Percentiles rank a stretch among this genome's conserved stretches.
Conservation (phyloP, 2,329 filamentous ascomycete genomes). For the Neofusicoccum kwambonambiense region DNA sequence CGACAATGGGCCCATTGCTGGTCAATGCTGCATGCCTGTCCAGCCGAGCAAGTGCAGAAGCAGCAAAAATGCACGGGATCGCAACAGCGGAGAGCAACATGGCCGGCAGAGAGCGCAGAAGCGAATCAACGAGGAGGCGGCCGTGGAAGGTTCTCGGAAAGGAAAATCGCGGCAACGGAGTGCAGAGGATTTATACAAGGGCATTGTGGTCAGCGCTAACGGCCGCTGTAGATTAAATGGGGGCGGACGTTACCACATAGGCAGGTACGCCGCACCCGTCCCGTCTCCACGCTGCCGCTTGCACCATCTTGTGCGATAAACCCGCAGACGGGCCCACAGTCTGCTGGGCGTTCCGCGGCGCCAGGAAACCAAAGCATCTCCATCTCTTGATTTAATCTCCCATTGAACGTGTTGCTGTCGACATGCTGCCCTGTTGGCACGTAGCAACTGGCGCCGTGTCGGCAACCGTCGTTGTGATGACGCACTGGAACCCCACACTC, state of each 20-base stretch:
- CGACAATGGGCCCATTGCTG: slow-evolving; percentile 31
- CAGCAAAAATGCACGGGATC: not conserved
- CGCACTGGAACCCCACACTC: too few relatives aligned
- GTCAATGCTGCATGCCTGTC: not conserved
- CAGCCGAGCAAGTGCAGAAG: not conserved
- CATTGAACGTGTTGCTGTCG: too few relatives aligned
- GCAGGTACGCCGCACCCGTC: not conserved
- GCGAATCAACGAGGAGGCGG: not conserved
- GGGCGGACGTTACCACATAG: not conserved
- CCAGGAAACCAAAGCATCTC: too few relatives aligned
- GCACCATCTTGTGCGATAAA: not conserved
- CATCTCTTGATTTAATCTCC: too few relatives aligned
- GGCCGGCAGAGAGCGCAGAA: not conserved
- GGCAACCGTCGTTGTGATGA: too few relatives aligned
- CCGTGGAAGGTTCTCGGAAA: not conserved
- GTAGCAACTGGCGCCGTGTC: too few relatives aligned
- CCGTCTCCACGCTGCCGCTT: not conserved
- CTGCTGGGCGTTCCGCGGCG: too few relatives aligned
- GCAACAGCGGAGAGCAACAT: not conserved
- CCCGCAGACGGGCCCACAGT: not conserved
- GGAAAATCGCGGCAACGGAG: not conserved
- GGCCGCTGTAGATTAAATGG: not conserved
- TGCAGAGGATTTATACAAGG: not conserved
- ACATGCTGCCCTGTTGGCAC: too few relatives aligned
- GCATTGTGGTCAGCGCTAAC: not conserved